phyloP scores from a whole-genome alignment of 2,329 filamentous ascomycete genomes.

The Penicillium sp. region DNA sequence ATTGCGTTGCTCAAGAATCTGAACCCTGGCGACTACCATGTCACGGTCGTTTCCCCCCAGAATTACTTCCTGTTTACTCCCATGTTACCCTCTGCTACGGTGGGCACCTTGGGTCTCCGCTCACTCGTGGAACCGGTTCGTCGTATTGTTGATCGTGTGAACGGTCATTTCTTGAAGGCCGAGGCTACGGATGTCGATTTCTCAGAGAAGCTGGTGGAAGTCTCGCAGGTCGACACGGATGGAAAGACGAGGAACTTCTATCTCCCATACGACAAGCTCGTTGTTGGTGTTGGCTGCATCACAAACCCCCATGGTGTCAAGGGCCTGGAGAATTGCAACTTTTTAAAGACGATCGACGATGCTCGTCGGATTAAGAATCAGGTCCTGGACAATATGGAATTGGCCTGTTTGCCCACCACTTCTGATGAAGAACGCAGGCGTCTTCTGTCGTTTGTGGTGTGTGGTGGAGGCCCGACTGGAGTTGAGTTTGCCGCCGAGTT shows the following conservation, averaged over 20 bases:
- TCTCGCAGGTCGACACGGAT: conserved; percentile 68
- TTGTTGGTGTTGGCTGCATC: conserved; percentile 86
- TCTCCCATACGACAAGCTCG: conserved; percentile 94
- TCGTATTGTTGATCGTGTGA: conserved; percentile 73
- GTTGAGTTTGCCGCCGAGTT: conserved; percentile 97
- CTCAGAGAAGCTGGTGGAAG: conserved; percentile 84
- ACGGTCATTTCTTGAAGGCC: conserved; percentile 88
- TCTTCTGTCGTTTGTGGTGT: conserved; percentile 92
- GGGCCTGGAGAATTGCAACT: conserved; percentile 89
- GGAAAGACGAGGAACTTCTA: conserved; percentile 85
- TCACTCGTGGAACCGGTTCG: conserved; percentile 92
- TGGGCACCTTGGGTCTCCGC: conserved; percentile 87
- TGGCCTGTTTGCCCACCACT: conserved; percentile 90
- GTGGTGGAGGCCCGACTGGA: conserved; percentile 91
- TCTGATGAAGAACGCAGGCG: conserved; percentile 82
- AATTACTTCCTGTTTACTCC: conserved; percentile 99
- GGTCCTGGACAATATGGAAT: conserved; percentile 85
- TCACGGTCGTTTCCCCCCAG: conserved; percentile 89
- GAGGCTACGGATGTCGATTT: conserved; percentile 88
- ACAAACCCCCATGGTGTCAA: conserved; percentile 96
- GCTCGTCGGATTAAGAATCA: conserved; percentile 85
- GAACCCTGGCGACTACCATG: conserved; percentile 88
- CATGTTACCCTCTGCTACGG: conserved; percentile 95
- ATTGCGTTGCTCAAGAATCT: conserved; percentile 89
- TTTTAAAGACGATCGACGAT: conserved; percentile 93